Evolutionary conservation across 495 filamentous ascomycete species (phyloP), one percentile per base, ranked within the genome.

Genomic region (Elasticomyces elasticus): DNA sequence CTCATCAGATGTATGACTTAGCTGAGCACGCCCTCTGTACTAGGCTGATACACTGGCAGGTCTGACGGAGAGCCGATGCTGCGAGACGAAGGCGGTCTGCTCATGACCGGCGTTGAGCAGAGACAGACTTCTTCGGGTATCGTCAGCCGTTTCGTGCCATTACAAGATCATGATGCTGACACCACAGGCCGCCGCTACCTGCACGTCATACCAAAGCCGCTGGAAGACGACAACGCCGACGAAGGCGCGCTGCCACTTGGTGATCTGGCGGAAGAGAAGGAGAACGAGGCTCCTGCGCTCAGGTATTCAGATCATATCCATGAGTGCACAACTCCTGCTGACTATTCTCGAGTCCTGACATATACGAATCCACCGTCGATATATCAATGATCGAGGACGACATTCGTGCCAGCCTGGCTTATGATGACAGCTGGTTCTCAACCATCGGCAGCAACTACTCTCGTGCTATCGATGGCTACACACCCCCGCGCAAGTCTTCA

Each of bases 11-110:
- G n/a, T n/a, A n/a, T n/a, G n/a, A n/a, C n/a, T n/a, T n/a, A n/a
- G n/a, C n/a, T n/a, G n/a, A n/a, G n/a, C n/a, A n/a, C n/a, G n/a
- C n/a, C n/a, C n/a, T n/a, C n/a, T n/a, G n/a, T n/a, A n/a, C n/a
- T n/a, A n/a, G n/a, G n/a, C 31, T 37, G 31, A 37, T 37, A 45
- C 19, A 12, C 25, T 23, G 4, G 20, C 19, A 45, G 42, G 42
- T 17, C 19, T 40, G 35, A 40, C 5, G 27, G 17, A 7, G 33
- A 27, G 15, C 13, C 31, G 24, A 17, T 15, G 13, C 28, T 55
- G 0, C 38, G 30, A 1, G 58, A 61, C 26, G 58, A 51, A 25
- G 58, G 58, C 19, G 58, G 58, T 0, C 22, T 61, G 26, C 49
- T 61, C 7, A 24, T 5, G 40, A 51, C 7, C 0, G 24, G 46